A percentile compares a stretch with the other conserved stretches of the same genome.
phyloP scores from a whole-genome alignment of 2,329 filamentous ascomycete species.

The Chaetomiaceae sp. region DNA sequence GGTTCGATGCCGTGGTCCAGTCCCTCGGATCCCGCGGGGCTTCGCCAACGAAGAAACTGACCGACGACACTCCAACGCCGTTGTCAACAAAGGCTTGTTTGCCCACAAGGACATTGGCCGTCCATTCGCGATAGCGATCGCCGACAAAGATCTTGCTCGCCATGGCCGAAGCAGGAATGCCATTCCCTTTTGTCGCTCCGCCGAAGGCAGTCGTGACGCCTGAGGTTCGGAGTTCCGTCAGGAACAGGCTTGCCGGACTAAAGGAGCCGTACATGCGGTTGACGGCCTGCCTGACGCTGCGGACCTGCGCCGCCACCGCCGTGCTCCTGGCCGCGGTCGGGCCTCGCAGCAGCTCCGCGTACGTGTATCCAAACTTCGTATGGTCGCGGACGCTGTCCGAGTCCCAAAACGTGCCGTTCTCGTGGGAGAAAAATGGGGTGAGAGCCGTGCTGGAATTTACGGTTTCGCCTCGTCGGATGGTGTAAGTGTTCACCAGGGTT shows the following conservation, averaged over 20 bases:
- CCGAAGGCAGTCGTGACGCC: neutral
- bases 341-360: slow-evolving; percentile 53
- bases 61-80: slow-evolving; percentile 46
- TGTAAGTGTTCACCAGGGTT: slow-evolving; percentile 57
- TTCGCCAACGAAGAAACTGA: slow-evolving; percentile 65
- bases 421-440: slow-evolving; percentile 61
- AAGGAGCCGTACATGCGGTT: slow-evolving; percentile 58
- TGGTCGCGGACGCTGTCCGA: slow-evolving; percentile 58
- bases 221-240: slow-evolving; percentile 16
- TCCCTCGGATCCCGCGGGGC: slow-evolving; percentile 39
- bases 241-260: slow-evolving; percentile 34
- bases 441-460: slow-evolving; percentile 55
- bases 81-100: slow-evolving; percentile 53
- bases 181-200: neutral
- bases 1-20: slow-evolving; percentile 52
- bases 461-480: slow-evolving; percentile 48
- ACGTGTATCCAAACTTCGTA: slow-evolving; percentile 66
- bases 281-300: slow-evolving; percentile 47
- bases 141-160: slow-evolving; percentile 33
- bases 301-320: slow-evolving; percentile 10
- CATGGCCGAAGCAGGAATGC: neutral
- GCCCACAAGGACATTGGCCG: slow-evolving; percentile 59
- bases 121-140: slow-evolving; percentile 57
- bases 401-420: slow-evolving; percentile 61
- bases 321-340: slow-evolving; percentile 30